Percentiles rank a stretch among this genome's conserved stretches.
Conservation (phyloP, 192 early-diverging fungal genomes). For the Backusella luteola region DNA sequence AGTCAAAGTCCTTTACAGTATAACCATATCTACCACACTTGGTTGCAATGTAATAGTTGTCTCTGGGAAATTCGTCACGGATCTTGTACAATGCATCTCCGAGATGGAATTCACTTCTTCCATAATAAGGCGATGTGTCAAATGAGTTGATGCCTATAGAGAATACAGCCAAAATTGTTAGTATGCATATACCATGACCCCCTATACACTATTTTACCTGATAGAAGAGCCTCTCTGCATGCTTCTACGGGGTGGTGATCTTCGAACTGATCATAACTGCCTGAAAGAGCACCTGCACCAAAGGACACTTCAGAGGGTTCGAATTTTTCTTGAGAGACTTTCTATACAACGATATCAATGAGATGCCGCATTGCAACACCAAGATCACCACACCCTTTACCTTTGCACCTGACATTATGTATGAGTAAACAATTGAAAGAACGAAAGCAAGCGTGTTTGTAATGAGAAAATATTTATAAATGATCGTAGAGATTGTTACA, state of each 20-base stretch:
- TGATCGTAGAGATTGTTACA: too few relatives aligned
- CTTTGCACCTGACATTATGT: not conserved
- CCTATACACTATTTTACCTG: conserved; percentile 27
- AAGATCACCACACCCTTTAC: not conserved
- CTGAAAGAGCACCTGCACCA: conserved; percentile 53
- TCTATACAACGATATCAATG: not conserved
- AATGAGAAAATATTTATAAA: too few relatives aligned
- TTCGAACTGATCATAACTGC: conserved; percentile 47
- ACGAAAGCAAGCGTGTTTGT: not conserved
- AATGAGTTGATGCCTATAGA: conserved; percentile 59
- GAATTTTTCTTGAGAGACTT: conserved; percentile 30
- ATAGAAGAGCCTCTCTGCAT: conserved; percentile 45
- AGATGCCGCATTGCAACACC: not conserved
- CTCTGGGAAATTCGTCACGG: conserved; percentile 54
- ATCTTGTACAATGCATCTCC: conserved; percentile 56
- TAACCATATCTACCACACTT: conserved; percentile 76
- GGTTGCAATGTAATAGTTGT: conserved; percentile 64
- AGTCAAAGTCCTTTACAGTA: conserved; percentile 61
- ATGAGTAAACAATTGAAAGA: not conserved
- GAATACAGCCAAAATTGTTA: not conserved
- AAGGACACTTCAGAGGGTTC: conserved; percentile 48
- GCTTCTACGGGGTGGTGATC: conserved; percentile 44
- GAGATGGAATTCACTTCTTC: conserved; percentile 62
- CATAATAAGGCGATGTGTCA: conserved; percentile 77
- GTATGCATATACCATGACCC: not conserved